Evolutionary conservation across 371 early-diverging fungal species (phyloP).

Genomic region (Actinomortierella wolfii): DNA sequence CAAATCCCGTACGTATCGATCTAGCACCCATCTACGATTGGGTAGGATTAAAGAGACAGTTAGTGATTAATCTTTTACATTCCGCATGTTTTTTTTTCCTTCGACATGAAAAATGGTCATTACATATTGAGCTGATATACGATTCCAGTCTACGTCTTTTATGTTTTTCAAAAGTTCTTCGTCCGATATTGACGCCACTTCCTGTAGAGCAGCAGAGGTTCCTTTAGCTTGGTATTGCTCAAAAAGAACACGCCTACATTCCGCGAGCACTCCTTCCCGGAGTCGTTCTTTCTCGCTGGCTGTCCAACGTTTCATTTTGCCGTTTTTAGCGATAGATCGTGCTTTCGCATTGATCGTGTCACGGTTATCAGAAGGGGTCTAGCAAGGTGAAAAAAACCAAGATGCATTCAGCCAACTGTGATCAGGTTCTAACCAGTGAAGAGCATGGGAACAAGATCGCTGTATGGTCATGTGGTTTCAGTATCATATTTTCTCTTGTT

Average conservation of each 20-base stretch:
- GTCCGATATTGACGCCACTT: conserved; percentile 54
- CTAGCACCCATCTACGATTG: conserved; percentile 18
- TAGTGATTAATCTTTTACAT: too few species aligned
- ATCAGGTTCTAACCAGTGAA: not conserved
- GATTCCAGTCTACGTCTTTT: conserved; percentile 69
- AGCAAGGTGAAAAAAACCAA: not conserved
- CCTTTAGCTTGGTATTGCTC: conserved; percentile 20
- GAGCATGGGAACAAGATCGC: not conserved
- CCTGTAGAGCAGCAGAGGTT: conserved; percentile 11
- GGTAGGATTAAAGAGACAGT: not conserved
- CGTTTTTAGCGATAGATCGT: conserved; percentile 39
- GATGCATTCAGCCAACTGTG: too few species aligned
- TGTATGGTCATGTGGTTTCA: too few species aligned
- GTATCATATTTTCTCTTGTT: not conserved
- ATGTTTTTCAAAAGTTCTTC: conserved; percentile 61
- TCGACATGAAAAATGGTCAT: not conserved
- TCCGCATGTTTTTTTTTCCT: too few species aligned
- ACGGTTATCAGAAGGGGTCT: conserved; percentile 54
- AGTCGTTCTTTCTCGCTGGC: conserved; percentile 48
- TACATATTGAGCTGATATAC: conserved; percentile 67
- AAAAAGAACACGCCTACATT: conserved; percentile 24
- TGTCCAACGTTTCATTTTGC: conserved; percentile 50
- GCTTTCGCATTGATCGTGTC: conserved; percentile 44
- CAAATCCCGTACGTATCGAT: conserved; percentile 65
- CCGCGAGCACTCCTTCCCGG: conserved; percentile 37